phyloP scores from a whole-genome alignment of 2,329 filamentous ascomycete genomes.

The Thielaviopsis punctulata region DNA sequence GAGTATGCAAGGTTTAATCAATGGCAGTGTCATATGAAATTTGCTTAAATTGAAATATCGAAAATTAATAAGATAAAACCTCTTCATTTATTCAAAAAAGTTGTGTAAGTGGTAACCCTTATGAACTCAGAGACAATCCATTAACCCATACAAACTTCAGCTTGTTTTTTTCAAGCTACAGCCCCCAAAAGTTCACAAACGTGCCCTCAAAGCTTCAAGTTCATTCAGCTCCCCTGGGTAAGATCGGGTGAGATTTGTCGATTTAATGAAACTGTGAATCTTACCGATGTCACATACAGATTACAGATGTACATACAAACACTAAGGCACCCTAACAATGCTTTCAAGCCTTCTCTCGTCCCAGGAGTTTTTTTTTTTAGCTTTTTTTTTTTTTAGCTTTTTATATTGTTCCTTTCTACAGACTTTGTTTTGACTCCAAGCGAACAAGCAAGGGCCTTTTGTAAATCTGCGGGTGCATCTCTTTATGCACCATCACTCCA shows the following conservation, averaged over 20 bases:
- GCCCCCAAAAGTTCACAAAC: neutral
- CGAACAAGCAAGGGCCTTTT: too few relatives aligned
- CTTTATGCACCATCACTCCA: too few relatives aligned
- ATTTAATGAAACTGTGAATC: neutral
- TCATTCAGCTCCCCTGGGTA: neutral
- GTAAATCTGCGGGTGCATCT: too few relatives aligned
- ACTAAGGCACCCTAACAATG: neutral
- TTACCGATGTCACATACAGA: neutral
- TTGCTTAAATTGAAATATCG: too few relatives aligned
- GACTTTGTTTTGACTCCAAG: too few relatives aligned
- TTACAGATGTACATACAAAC: neutral
- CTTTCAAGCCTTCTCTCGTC: neutral
- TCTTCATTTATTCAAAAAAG: too few relatives aligned
- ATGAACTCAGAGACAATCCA: neutral
- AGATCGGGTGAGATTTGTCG: neutral
- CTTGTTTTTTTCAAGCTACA: neutral
- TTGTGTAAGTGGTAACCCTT: neutral
- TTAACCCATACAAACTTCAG: neutral
- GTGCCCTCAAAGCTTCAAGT: neutral
- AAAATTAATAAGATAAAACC: too few relatives aligned
- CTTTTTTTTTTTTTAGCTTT: too few relatives aligned
- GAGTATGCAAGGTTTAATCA: too few relatives aligned
- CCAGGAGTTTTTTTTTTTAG: neutral
- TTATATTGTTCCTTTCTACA: too few relatives aligned
- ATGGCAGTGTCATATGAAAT: too few relatives aligned